A percentile compares a stretch with the other conserved stretches of the same genome.
Conservation (phyloP, 495 filamentous ascomycete genomes). For the Saxophila tyrrhenica region DNA sequence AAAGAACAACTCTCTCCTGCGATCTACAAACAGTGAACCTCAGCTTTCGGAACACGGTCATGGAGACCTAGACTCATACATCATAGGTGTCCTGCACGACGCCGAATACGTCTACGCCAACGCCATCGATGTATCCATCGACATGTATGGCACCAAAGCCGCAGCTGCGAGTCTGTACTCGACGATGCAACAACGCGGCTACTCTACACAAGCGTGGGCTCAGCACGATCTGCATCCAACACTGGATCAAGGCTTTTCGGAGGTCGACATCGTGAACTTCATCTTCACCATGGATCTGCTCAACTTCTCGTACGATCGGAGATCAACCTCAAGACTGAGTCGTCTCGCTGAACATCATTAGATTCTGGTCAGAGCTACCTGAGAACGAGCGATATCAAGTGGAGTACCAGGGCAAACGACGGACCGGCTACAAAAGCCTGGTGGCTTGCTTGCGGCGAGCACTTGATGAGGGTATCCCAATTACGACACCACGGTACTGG, state of each 20-base stretch:
- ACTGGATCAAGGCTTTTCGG: slow-evolving; percentile 35
- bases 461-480: slow-evolving; percentile 86
- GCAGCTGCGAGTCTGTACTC: slow-evolving; percentile 68
- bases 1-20: too few species aligned
- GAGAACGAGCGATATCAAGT: slow-evolving; percentile 61
- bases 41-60: too few species aligned
- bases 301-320: slow-evolving; percentile 74
- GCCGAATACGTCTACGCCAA: slow-evolving; percentile 87
- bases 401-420: slow-evolving; percentile 64
- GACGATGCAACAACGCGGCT: slow-evolving; percentile 71
- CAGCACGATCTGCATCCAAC: slow-evolving; percentile 86
- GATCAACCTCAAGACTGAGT: not conserved
- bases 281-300: slow-evolving; percentile 94
- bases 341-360: not conserved
- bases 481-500: slow-evolving; percentile 85
- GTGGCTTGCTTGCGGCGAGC: slow-evolving; percentile 78
- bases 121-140: slow-evolving; percentile 79
- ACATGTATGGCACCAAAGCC: slow-evolving; percentile 63
- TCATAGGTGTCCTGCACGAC: slow-evolving; percentile 67
- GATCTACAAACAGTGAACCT: too few species aligned
- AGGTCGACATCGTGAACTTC: slow-evolving; percentile 71
- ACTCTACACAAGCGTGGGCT: slow-evolving; percentile 76
- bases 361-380: slow-evolving; percentile 71
- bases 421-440: slow-evolving; percentile 94
- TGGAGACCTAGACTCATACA: too few species aligned